Percentiles rank a stretch among this genome's conserved stretches.
These are phyloP conservation scores for Pyrus betulifolia DNA, from an alignment of 306 rosid genomes.

Conservation along the genomic window DNA sequence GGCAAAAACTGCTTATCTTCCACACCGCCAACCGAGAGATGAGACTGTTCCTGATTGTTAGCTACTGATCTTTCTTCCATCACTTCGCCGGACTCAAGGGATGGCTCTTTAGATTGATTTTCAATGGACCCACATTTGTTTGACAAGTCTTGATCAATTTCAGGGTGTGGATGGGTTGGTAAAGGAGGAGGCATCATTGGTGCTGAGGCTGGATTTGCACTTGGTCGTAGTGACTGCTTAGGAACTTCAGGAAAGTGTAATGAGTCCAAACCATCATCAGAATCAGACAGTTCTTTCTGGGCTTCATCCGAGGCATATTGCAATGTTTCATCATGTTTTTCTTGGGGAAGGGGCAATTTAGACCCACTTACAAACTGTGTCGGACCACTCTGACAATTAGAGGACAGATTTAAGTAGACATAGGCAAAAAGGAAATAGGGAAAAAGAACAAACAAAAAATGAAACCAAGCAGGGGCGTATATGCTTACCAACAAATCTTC, in stretches of 20 bases:
- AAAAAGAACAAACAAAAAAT: not conserved
- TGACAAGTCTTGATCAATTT: conserved; percentile 29
- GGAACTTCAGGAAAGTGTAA: conserved; percentile 88
- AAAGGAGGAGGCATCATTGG: conserved; percentile 36
- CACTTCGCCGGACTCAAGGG: conserved; percentile 17
- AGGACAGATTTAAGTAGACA: conserved; percentile 2
- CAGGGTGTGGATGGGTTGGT: conserved; percentile 19
- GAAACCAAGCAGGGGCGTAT: conserved; percentile 7
- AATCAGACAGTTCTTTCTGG: conserved; percentile 43
- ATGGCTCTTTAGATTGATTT: conserved; percentile 22
- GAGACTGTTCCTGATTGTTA: conserved; percentile 33
- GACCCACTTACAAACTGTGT: conserved; percentile 51
- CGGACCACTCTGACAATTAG: conserved; percentile 63
- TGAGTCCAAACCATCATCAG: conserved; percentile 59
- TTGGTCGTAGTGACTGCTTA: conserved; percentile 32
- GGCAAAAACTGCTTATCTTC: conserved; percentile 73
- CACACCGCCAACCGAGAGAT: conserved; percentile 34
- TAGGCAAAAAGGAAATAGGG: not conserved
- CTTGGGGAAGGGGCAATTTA: conserved; percentile 59
- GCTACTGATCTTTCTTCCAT: conserved; percentile 25
- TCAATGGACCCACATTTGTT: conserved; percentile 22
- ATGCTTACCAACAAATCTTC: conserved; percentile 75
- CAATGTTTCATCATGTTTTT: conserved; percentile 48
- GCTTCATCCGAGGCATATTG: conserved; percentile 27
- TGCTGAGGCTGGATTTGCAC: conserved; percentile 40